Evolutionary conservation across 176 grass and related monocot genomes (phyloP).

Genomic region (Eragrostis nindensis): DNA sequence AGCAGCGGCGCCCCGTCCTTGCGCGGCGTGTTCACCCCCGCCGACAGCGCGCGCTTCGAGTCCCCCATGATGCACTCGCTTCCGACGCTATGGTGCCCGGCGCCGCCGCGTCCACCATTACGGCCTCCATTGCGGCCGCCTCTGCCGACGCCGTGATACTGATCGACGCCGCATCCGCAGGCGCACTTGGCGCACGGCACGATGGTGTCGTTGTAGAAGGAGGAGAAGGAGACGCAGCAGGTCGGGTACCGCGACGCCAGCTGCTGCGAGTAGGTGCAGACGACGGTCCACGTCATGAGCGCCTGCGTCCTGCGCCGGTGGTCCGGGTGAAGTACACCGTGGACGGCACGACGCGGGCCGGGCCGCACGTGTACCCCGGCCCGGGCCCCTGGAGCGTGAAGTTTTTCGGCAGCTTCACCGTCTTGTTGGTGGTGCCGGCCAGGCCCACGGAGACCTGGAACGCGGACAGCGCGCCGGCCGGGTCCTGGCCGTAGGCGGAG

Average conservation of each 20-base stretch:
- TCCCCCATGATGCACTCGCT: slow-evolving; percentile 54
- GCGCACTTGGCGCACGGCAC: slow-evolving; percentile 71
- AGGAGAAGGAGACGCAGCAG: slow-evolving; percentile 92
- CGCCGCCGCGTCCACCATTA: too few relatives aligned
- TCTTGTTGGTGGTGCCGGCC: slow-evolving; percentile 90
- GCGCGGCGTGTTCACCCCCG: slow-evolving; percentile 76
- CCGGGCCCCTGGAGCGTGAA: slow-evolving; percentile 79
- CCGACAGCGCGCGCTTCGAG: slow-evolving; percentile 50
- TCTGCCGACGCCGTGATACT: slow-evolving; percentile 45
- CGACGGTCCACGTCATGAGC: slow-evolving; percentile 89
- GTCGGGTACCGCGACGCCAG: slow-evolving; percentile 71
- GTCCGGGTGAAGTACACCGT: slow-evolving; percentile 72
- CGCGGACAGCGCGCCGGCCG: slow-evolving; percentile 48
- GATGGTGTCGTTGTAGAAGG: slow-evolving; percentile 96
- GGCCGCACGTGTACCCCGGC: slow-evolving; percentile 81
- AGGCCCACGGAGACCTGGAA: slow-evolving; percentile 92
- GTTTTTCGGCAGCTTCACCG: slow-evolving; percentile 82
- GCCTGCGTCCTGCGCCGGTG: slow-evolving; percentile 79
- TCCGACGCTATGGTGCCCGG: too few relatives aligned
- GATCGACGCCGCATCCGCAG: slow-evolving; percentile 67
- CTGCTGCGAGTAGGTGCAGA: slow-evolving; percentile 85
- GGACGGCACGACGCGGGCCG: slow-evolving; percentile 65
- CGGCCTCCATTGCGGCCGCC: too few relatives aligned
- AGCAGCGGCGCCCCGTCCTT: slow-evolving; percentile 76
- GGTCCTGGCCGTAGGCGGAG: slow-evolving; percentile 77